These are phyloP conservation scores for Candida nanaspora DNA, from an alignment of 805 yeast species.

Conservation along the genomic window DNA sequence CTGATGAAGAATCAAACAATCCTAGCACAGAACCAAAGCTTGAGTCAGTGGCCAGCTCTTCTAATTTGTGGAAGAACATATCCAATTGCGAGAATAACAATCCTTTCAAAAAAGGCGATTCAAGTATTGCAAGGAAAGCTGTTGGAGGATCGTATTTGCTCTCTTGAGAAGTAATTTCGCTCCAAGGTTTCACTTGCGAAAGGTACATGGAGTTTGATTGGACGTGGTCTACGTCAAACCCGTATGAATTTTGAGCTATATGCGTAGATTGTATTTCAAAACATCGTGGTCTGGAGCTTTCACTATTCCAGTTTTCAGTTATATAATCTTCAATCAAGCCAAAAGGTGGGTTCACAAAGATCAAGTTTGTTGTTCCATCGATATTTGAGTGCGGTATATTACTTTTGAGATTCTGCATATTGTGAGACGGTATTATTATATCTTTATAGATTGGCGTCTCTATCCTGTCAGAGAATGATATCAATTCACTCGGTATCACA, in stretches of 20 bases:
- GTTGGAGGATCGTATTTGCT: too few species aligned
- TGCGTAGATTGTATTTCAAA: constrained; percentile 17
- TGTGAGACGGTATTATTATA: neutral
- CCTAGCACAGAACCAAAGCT: neutral
- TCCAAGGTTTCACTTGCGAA: too few species aligned
- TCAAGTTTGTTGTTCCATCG: constrained; percentile 12
- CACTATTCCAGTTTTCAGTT: neutral
- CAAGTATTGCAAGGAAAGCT: neutral
- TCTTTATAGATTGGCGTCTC: neutral
- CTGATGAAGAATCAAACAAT: neutral
- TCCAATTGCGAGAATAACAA: neutral
- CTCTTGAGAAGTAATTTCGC: too few species aligned
- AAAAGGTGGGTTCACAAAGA: constrained; percentile 18
- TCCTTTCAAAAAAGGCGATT: neutral
- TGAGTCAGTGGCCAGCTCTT: neutral
- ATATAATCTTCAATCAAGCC: constrained; percentile 11
- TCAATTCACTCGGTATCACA: neutral
- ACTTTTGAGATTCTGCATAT: constrained; percentile 4
- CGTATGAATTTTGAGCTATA: constrained; percentile 6
- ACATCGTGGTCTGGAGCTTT: constrained; percentile 10
- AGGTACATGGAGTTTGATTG: neutral
- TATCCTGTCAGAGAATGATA: too few species aligned
- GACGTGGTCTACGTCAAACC: constrained; percentile 4
- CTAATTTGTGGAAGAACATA: neutral
- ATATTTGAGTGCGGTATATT: too few species aligned